Evolutionary conservation across 164 flowering plant species (phyloP).

Genomic region (Santalum album): DNA sequence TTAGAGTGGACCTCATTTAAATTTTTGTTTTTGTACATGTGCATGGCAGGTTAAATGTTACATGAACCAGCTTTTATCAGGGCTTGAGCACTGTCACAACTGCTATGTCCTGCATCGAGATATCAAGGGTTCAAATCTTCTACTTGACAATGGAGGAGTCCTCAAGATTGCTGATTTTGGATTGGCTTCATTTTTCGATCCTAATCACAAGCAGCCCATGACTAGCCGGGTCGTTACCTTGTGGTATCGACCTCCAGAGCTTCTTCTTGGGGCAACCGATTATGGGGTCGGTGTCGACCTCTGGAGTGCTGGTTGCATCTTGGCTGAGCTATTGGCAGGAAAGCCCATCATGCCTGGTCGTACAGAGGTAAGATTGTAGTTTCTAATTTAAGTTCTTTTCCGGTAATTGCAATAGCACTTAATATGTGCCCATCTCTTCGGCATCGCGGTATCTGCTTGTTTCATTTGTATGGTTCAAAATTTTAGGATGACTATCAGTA

Average conservation of each 20-base stretch:
- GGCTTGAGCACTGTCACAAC: constrained; percentile 59
- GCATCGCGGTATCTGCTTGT: background rate
- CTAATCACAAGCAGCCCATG: constrained; percentile 69
- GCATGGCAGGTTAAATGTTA: constrained; percentile 50
- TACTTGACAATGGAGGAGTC: constrained; percentile 61
- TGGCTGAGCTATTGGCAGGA: constrained; percentile 78
- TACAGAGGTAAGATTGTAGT: constrained; percentile 49
- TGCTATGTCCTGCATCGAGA: constrained; percentile 63
- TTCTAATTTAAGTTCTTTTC: background rate
- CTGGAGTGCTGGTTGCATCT: constrained; percentile 94
- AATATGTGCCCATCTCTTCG: background rate
- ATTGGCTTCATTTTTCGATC: constrained; percentile 49
- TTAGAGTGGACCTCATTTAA: background rate
- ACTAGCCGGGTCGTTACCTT: constrained; percentile 64
- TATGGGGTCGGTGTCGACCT: constrained; percentile 85
- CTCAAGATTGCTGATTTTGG: constrained; percentile 87
- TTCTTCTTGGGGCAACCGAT: constrained; percentile 82
- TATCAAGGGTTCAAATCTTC: constrained; percentile 88
- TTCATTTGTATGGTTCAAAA: background rate
- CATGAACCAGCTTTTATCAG: constrained; percentile 51
- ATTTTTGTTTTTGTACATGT: background rate
- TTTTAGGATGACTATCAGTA: too few relatives aligned
- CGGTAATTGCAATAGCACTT: background rate
- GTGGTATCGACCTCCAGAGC: constrained; percentile 69
- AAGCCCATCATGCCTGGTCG: constrained; percentile 93